phyloP scores from a whole-genome alignment of 129 eudicot genomes.

The Gnaphalium uliginosum region DNA sequence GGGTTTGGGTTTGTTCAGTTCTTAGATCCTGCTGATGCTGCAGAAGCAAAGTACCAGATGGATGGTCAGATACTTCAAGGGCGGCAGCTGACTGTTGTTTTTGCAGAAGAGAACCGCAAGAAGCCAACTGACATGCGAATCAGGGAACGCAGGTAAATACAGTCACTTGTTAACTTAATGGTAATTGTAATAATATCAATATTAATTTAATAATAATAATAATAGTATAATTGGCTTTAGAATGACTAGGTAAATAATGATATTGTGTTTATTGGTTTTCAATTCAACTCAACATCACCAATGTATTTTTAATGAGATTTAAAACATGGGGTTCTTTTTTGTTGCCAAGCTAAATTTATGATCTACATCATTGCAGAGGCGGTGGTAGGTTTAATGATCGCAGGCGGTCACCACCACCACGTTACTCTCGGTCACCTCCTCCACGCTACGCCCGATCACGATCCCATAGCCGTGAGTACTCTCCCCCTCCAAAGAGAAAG shows the following conservation, averaged over 20 bases:
- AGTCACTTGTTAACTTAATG: not conserved
- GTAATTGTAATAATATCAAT: too few species aligned
- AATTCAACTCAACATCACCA: too few species aligned
- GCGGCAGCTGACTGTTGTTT: conserved; percentile 82
- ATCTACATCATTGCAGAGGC: conserved; percentile 34
- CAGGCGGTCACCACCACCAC: conserved; percentile 76
- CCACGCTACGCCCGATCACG: conserved; percentile 66
- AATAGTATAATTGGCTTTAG: not conserved
- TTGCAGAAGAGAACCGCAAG: conserved; percentile 95
- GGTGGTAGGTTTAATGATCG: conserved; percentile 55
- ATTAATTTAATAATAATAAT: not conserved
- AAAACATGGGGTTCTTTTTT: not conserved
- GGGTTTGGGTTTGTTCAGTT: conserved; percentile 94
- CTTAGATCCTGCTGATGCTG: conserved; percentile 89
- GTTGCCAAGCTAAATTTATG: not conserved
- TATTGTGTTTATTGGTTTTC: not conserved
- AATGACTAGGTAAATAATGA: not conserved
- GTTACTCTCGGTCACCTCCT: conserved; percentile 73
- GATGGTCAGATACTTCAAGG: conserved; percentile 75
- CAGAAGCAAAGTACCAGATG: conserved; percentile 83
- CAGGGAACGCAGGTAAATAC: conserved; percentile 57
- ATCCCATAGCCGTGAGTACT: conserved; percentile 78
- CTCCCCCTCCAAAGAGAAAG: conserved; percentile 83
- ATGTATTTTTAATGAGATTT: too few species aligned
- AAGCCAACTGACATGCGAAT: conserved; percentile 83